Evolutionary conservation across 345 rosid species (phyloP), one percentile per base, ranked within the genome.

Genomic region (Abelmoschus esculentus): DNA sequence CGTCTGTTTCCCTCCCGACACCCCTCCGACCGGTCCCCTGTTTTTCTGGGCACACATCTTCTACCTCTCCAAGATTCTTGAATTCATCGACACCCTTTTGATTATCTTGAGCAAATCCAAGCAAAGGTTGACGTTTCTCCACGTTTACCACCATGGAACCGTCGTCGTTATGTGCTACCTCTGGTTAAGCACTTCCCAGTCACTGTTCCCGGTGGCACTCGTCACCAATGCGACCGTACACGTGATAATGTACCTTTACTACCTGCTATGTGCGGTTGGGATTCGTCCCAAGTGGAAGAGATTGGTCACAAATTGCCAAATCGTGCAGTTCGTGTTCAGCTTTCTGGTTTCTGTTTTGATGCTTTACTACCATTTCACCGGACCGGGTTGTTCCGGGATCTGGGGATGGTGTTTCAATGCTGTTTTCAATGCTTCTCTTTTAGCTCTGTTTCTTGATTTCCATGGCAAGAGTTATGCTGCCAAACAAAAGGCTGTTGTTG

Each of bases 31-130:
- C 0, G 92, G 96, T 0, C 85, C 92, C 9, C 80, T 87, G 60
- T 90, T 86, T 72, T 90, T 90, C 79, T 90, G 92, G 91, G 87
- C 88, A 34, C 68, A 90, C 86, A 56, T 87, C 49, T 87, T 84
- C 74, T 86, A 89, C 56, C 86, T 90, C 71, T 87, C 93, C 53
- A 90, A 87, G 76, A 73, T 90, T 12, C 82, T 85, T 11, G 89
- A 90, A 71, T 87, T 87, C 18, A 12, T 79, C 0, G 96, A 90
- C 61, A 87, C 93, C 52, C 52, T 86, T 12, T 52, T 90, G 61
- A 90, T 90, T 78, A 72, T 86, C 38, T 58, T 87, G 4, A 72
- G 82, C 22, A 81, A 78, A 32, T 84, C 96, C 1, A 50, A 72
- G 79, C 79, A 80, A 19, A 84, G 93, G 75, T 77, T 88, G 40